Evolutionary conservation across 768 basidiomycete genomes (phyloP).

Genomic region (Phaeotremella skinneri): DNA sequence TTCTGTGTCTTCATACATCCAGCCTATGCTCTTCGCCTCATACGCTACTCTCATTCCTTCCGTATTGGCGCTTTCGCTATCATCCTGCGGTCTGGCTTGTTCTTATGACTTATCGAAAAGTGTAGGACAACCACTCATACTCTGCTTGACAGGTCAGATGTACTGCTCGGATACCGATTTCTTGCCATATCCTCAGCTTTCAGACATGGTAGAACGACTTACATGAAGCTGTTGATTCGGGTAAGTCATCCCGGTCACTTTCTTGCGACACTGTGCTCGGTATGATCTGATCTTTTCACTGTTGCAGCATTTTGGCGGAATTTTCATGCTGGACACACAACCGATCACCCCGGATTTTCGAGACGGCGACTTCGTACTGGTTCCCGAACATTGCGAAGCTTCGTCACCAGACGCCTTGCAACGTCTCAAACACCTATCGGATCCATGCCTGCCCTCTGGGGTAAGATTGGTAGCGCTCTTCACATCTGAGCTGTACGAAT

Average conservation of each 20-base stretch:
- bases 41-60: not conserved
- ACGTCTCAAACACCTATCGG: not conserved
- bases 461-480: not conserved
- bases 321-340: not conserved
- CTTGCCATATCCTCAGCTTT: not conserved
- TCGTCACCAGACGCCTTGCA: not conserved
- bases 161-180: not conserved
- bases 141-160: not conserved
- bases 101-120: not conserved
- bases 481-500: not conserved
- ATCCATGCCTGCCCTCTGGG: not conserved
- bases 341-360: not conserved
- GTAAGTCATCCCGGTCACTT: not conserved
- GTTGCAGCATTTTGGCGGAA: not conserved
- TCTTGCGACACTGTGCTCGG: not conserved
- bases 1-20: not conserved
- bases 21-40: not conserved
- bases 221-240: not conserved
- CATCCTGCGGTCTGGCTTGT: not conserved
- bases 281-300: not conserved
- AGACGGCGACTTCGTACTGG: not conserved
- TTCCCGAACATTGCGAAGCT: not conserved
- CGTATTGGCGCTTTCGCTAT: not conserved
- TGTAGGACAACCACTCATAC: not conserved
- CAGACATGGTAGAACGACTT: not conserved